phyloP scores from a whole-genome alignment of 2,329 filamentous ascomycete genomes.

The Thermothelomyces thermophilus region DNA sequence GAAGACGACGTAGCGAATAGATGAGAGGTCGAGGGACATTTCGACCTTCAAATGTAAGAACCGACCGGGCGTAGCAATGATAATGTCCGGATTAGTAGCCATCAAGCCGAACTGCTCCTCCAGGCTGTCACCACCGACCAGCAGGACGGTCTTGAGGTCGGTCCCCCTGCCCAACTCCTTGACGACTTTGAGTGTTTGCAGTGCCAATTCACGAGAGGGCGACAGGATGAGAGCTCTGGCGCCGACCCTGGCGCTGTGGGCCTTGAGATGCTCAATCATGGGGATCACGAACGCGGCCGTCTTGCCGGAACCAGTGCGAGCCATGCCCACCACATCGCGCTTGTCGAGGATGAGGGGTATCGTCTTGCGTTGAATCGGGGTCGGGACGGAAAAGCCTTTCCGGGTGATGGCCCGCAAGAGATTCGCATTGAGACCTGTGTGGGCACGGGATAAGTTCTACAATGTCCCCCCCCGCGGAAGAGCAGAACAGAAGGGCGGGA shows the following conservation, averaged over 20 bases:
- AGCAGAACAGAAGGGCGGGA: not conserved
- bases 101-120: conserved; percentile 93
- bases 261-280: conserved; percentile 90
- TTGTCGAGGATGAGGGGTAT: conserved; percentile 85
- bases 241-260: conserved; percentile 80
- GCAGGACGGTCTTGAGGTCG: conserved; percentile 79
- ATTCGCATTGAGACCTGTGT: conserved; percentile 64
- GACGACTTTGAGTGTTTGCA: conserved; percentile 93
- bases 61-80: conserved; percentile 93
- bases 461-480: not conserved
- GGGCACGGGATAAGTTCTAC: conserved; percentile 12
- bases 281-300: conserved; percentile 97
- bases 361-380: conserved; percentile 93
- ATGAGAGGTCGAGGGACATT: conserved; percentile 87
- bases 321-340: conserved; percentile 98
- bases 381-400: conserved; percentile 94
- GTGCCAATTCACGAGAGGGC: conserved; percentile 84
- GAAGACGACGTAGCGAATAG: conserved; percentile 90
- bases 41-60: conserved; percentile 97
- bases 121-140: conserved; percentile 91
- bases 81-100: conserved; percentile 90
- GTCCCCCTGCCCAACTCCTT: conserved; percentile 90
- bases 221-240: conserved; percentile 82
- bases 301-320: conserved; percentile 96
- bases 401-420: conserved; percentile 84